These are phyloP conservation scores for Cunninghamia lanceolata DNA, from an alignment of 75 land plant genomes.

Conservation along the genomic window DNA sequence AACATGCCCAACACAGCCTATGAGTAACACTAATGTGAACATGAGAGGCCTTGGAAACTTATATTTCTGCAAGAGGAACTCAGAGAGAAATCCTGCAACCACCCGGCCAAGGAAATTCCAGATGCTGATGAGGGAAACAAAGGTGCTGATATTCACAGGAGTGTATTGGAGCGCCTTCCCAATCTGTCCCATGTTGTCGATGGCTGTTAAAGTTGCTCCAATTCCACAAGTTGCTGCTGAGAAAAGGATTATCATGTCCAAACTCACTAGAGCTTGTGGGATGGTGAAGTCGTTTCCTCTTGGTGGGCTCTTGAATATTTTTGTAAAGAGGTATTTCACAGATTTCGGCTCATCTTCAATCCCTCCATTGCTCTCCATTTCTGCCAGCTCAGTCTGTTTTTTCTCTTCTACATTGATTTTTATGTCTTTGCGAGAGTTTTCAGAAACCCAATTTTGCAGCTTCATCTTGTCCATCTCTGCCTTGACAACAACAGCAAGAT, in stretches of 20 bases:
- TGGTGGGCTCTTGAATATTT: constrained; percentile 17
- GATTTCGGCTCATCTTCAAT: neutral
- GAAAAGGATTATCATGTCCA: neutral
- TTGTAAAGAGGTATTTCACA: neutral
- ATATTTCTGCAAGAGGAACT: constrained; percentile 23
- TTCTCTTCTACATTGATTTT: too few relatives aligned
- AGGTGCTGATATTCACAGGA: constrained; percentile 34
- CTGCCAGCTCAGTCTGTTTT: too few relatives aligned
- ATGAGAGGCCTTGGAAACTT: constrained; percentile 27
- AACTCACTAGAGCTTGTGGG: constrained; percentile 54
- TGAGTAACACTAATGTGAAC: constrained; percentile 13
- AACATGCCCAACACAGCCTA: constrained; percentile 26
- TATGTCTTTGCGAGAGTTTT: too few relatives aligned
- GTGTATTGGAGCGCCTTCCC: constrained; percentile 61
- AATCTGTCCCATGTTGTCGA: constrained; percentile 65
- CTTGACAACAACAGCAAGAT: constrained; percentile 26
- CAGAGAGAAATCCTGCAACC: constrained; percentile 53
- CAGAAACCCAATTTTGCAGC: too few relatives aligned
- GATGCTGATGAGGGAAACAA: constrained; percentile 66
- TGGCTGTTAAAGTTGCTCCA: constrained; percentile 60
- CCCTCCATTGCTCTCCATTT: too few relatives aligned
- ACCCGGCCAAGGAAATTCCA: constrained; percentile 66
- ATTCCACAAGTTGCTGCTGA: constrained; percentile 24
- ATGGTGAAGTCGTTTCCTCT: constrained; percentile 72
- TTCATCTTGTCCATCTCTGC: constrained; percentile 24